A percentile compares a stretch with the other conserved stretches of the same genome.
These are phyloP conservation scores for Whalleya microplaca DNA, from an alignment of 2,329 filamentous ascomycete genomes.

Conservation along the genomic window DNA sequence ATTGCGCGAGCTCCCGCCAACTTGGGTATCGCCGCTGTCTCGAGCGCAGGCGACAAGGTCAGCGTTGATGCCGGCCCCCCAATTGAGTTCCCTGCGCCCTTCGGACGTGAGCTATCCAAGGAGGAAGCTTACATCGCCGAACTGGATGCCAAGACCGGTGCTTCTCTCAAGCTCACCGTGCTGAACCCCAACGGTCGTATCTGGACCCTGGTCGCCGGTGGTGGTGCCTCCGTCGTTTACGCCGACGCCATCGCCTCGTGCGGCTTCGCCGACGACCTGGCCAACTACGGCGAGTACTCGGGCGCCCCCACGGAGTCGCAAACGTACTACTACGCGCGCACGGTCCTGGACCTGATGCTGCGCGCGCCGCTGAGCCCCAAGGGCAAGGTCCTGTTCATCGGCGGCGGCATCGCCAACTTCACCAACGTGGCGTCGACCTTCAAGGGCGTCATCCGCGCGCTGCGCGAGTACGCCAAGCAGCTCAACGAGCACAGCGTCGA, in stretches of 20 bases:
- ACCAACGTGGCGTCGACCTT: constrained; percentile 99
- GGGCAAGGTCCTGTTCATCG: constrained; percentile 99
- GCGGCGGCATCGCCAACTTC: constrained; percentile 99
- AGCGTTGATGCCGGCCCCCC: constrained; percentile 95
- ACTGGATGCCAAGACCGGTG: constrained; percentile 98
- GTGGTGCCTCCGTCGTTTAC: constrained; percentile 99
- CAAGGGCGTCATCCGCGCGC: constrained; percentile 98
- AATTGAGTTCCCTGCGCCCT: constrained; percentile 98
- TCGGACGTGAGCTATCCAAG: constrained; percentile 97
- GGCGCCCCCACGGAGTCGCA: constrained; percentile 98
- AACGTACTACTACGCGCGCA: constrained; percentile 98
- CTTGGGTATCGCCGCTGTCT: constrained; percentile 75
- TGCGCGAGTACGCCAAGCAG: constrained; percentile 83
- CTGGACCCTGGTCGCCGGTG: constrained; percentile 98
- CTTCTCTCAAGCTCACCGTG: constrained; percentile 96
- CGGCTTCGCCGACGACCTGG: constrained; percentile 92
- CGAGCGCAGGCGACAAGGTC: constrained; percentile 72
- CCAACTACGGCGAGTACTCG: constrained; percentile 99
- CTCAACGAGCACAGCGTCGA: constrained; percentile 96
- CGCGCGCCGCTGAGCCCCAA: constrained; percentile 82
- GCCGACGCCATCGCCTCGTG: constrained; percentile 97
- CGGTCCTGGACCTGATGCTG: constrained; percentile 96
- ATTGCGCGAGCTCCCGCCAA: constrained; percentile 89
- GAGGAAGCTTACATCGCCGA: constrained; percentile 99
- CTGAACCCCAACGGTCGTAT: constrained; percentile 90